Base-by-base conservation (phyloP, 116 monocot genomes). In the Phalaenopsis hybrid region DNA sequence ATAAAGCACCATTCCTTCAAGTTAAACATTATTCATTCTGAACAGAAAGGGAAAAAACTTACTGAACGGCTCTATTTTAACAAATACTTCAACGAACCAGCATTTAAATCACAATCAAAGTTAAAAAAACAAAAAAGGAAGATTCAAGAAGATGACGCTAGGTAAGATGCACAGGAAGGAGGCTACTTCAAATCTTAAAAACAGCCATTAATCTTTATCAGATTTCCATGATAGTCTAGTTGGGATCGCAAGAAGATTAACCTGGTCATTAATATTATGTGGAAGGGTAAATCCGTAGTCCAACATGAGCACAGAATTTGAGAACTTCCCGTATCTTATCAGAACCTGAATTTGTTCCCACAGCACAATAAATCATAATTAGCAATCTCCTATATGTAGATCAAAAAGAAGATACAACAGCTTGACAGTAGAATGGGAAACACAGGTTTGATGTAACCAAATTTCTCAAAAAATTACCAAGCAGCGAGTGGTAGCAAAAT, bases 271-370 rank as follows among this genome's bases (percentile, higher is more conserved):
- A 31, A 51, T 86, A 68, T 96, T 96, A 44, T 82, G 44, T 51
- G 82, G 63, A 89, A 93, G 80, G 74, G 91, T 96, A 82, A 96
- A 96, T 79, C 95, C 95, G 86, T 91, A 96, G 78, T 93, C 91
- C 82, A 96, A 57, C 61, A 90, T 67, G 25, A 96, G 95, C 80
- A 82, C 89, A 55, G 89, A 79, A 88, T 96, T 96, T 13, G 93
- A 79, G 82, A 90, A 91, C 74, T 88, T 96, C 44, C 95, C 95
- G 81, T 96, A 96, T 84, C 95, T 91, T 81, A 96, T 93, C 82
- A 91, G 73, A 80, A 96, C 95, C 95, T 96, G 88, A n/a, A 83
- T 85, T 33, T 73, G 41, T 15, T 43, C 8, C 28, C 41, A 73
- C 41, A 4, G 28, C 37, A 73, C 15, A 73, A 41, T 55, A 55